phyloP scores from a whole-genome alignment of 169 alveolate species.

The Pseudocohnilembus persalinus region DNA sequence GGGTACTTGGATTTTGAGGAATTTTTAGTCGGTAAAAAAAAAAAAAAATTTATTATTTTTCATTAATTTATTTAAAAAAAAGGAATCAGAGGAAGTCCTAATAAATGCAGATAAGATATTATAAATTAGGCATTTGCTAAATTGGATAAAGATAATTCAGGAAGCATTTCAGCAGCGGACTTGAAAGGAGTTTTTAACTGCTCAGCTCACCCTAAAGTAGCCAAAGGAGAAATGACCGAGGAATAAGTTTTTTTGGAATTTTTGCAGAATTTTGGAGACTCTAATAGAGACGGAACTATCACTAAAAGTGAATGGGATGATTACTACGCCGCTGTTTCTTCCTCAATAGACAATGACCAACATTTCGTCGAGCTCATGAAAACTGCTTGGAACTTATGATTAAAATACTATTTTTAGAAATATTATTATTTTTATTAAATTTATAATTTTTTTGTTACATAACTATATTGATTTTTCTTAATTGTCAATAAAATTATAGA shows the following conservation, averaged over 20 bases:
- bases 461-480: no score
- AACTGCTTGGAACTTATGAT: slow-evolving; percentile 86
- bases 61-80: not conserved
- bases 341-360: slow-evolving; percentile 83
- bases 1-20: not conserved
- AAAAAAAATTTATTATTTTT: no score
- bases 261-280: slow-evolving; percentile 79
- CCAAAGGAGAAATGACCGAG: slow-evolving; percentile 84
- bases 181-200: not conserved
- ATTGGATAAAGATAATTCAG: not conserved
- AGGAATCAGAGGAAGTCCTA: not conserved
- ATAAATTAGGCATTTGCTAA: not conserved
- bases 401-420: no score
- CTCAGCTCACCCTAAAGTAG: slow-evolving; percentile 38
- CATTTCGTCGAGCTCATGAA: slow-evolving; percentile 82
- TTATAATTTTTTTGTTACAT: no score
- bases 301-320: slow-evolving; percentile 82
- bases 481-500: no score
- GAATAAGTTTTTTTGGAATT: slow-evolving; percentile 82
- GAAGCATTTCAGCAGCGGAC: not conserved
- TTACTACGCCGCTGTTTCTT: slow-evolving; percentile 84
- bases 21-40: not conserved
- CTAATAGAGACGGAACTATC: slow-evolving; percentile 79
- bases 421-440: no score
- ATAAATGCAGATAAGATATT: not conserved